A percentile compares a stretch with the other conserved stretches of the same genome.
Conservation (phyloP, 805 yeast genomes). For the Lipomyces oligophaga region DNA sequence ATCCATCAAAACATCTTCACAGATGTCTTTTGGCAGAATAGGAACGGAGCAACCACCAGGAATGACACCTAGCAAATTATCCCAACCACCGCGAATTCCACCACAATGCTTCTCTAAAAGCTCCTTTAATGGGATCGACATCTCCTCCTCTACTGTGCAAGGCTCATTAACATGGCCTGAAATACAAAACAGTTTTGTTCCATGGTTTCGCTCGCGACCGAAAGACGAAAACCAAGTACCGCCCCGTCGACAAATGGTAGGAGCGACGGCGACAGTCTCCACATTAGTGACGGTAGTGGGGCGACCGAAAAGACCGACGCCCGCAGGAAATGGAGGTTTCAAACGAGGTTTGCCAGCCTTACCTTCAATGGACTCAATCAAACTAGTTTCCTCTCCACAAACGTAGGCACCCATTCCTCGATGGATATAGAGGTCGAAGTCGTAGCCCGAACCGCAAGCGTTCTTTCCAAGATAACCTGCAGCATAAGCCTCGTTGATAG, state of each 20-base stretch:
- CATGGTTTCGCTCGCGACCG: conserved; percentile 81
- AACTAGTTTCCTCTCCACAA: conserved; percentile 89
- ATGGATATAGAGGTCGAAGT: conserved; percentile 78
- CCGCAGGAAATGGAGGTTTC: conserved; percentile 95
- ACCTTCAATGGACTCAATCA: conserved; percentile 85
- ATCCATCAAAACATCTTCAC: conserved; percentile 77
- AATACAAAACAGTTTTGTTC: conserved; percentile 79
- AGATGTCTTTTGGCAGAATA: conserved; percentile 60
- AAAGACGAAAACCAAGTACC: conserved; percentile 81
- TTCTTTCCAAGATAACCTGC: conserved; percentile 77
- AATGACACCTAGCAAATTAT: conserved; percentile 77
- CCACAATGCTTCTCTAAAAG: conserved; percentile 86
- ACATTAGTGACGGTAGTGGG: conserved; percentile 90
- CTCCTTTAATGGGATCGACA: conserved; percentile 83
- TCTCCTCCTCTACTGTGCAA: conserved; percentile 89
- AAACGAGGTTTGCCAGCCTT: conserved; percentile 91
- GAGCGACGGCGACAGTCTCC: conserved; percentile 86
- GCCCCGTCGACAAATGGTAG: conserved; percentile 84
- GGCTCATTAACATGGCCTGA: conserved; percentile 91
- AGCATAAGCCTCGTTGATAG: conserved; percentile 82
- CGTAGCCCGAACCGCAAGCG: conserved; percentile 84
- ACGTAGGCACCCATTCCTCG: conserved; percentile 93
- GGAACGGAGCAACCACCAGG: conserved; percentile 93
- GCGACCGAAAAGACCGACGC: conserved; percentile 86
- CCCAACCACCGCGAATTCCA: conserved; percentile 91